phyloP scores from a whole-genome alignment of 1,284 basidiomycete species.

The Sutorius eximius region DNA sequence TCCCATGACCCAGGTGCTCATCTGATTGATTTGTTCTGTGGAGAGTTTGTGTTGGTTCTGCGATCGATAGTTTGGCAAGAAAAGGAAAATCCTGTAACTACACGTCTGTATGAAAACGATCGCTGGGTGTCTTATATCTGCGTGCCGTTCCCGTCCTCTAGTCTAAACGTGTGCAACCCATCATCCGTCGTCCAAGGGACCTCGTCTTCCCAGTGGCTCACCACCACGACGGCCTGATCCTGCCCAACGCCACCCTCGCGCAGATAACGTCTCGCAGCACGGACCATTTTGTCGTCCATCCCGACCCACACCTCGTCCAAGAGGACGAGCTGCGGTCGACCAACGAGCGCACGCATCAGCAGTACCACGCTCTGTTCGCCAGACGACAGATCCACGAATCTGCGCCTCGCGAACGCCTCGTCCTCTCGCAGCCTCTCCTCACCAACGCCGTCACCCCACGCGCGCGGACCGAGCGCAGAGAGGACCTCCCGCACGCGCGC shows the following conservation, averaged over 20 bases:
- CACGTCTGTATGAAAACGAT: background rate
- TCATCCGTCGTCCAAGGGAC: conserved; percentile 68
- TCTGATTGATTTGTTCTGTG: conserved; percentile 1
- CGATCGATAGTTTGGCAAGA: background rate
- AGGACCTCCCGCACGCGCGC: conserved; percentile 56
- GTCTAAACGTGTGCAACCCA: conserved; percentile 42
- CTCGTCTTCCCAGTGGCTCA: conserved; percentile 90
- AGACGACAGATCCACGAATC: conserved; percentile 62
- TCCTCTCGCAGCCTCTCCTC: conserved; percentile 13
- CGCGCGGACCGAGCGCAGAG: conserved; percentile 57
- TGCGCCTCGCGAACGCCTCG: conserved; percentile 43
- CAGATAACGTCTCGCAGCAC: conserved; percentile 62
- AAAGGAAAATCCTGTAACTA: conserved; percentile 5
- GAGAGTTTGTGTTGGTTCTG: background rate
- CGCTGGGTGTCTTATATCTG: background rate
- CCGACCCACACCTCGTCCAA: conserved; percentile 91
- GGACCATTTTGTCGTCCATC: conserved; percentile 80
- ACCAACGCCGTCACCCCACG: conserved; percentile 38
- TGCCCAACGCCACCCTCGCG: conserved; percentile 51
- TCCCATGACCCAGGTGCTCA: background rate
- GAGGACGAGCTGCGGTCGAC: conserved; percentile 66
- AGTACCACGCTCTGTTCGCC: conserved; percentile 80
- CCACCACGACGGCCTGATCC: conserved; percentile 76
- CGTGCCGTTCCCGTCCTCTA: conserved; percentile 40
- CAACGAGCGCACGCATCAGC: conserved; percentile 82